Evolutionary conservation across 371 early-diverging fungal species (phyloP).

Genomic region (Apophysomyces ossiformis): DNA sequence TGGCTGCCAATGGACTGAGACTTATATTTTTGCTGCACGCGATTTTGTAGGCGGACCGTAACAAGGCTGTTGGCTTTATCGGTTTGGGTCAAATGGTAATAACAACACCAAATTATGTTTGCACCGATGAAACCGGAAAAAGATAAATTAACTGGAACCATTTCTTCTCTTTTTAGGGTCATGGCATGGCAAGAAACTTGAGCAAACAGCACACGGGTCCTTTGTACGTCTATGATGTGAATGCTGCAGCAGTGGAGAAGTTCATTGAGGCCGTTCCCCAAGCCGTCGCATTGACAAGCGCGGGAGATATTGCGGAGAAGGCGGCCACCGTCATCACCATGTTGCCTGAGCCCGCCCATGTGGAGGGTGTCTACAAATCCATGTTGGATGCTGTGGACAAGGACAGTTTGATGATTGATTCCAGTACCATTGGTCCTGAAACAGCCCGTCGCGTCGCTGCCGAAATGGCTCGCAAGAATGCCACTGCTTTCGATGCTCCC

Average conservation of each 20-base stretch:
- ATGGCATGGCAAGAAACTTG: constrained; percentile 91
- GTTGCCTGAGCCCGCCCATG: constrained; percentile 87
- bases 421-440: constrained; percentile 89
- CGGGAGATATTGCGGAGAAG: constrained; percentile 73
- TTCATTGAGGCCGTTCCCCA: constrained; percentile 53
- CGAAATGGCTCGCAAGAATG: constrained; percentile 58
- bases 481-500: constrained; percentile 90
- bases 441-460: constrained; percentile 72
- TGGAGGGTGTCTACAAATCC: constrained; percentile 79
- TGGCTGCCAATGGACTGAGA: no score
- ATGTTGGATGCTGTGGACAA: constrained; percentile 56
- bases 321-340: constrained; percentile 89
- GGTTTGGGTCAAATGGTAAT: constrained; percentile 95
- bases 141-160: no score
- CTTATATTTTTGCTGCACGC: neutral
- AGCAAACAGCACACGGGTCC: constrained; percentile 57
- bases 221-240: constrained; percentile 77
- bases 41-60: constrained; percentile 26
- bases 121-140: no score
- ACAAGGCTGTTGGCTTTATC: constrained; percentile 81
- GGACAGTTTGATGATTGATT: constrained; percentile 79
- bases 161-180: constrained; percentile 49
- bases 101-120: neutral
- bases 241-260: constrained; percentile 55
- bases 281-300: constrained; percentile 59